Base-by-base conservation (phyloP, 805 yeast genomes). In the Suhomyces prunicola region DNA sequence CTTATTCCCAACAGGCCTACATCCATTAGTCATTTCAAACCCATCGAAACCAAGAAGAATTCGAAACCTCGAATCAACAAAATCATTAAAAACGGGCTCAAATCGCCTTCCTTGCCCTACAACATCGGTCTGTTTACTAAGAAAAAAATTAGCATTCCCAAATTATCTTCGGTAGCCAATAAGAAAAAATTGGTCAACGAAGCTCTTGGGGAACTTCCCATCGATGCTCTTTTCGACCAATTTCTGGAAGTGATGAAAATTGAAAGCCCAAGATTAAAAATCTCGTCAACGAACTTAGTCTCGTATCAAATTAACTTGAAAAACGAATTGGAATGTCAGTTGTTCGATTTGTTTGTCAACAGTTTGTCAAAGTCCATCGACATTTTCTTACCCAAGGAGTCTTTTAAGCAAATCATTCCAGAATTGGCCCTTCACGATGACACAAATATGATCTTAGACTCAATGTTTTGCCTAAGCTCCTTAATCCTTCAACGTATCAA, bases 391-490 rank as follows among this genome's bases (percentile, higher is more conserved):
- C 64, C 65, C 1, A 61, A 60, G 22, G 66, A 66, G 22, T 58
- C 64, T 13, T 74, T 70, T 54, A 59, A 61, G 29, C 65, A 64
- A 27, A 59, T 74, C 3, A 62, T 74, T 1, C 67, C 77, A 2
- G 70, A 70, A 49, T 51, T 74, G 53, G 76, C 78, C 4, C 56
- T 74, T 22, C 57, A 64, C 47, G 78, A 74, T 51, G 76, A 73
- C 8, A 70, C 77, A 2, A 61, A 70, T 23, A 66, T 73, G 71
- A 61, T 74, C n/a, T 46, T 70, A 17, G 65, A 69, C 57, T 60
- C 74, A n/a, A 68, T 74, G 44, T 65, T 69, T 47, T 70, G 74
- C 49, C 62, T 74, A 50, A 66, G 74, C 50, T 68, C 74, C n/a
- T 61, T 72, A 40, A 70, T 69, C 54, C 54, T 68, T 24, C 74